Evolutionary conservation across 139 green algal species (phyloP).

Genomic region (Chlorella sorokiniana): DNA sequence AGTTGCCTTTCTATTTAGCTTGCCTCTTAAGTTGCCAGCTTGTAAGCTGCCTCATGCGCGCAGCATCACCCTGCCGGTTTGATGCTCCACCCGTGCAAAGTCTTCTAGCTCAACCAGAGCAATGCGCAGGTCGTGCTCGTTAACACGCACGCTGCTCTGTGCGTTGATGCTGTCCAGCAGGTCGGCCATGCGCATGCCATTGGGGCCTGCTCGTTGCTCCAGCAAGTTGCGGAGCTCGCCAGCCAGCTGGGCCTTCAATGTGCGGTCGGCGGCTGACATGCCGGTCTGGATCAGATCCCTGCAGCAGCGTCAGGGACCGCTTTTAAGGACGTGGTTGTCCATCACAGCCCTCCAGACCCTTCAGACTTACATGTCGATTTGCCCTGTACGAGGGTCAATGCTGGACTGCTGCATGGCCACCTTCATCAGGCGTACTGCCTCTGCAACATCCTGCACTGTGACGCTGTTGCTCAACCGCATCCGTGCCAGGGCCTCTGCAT

Average conservation of each 20-base stretch:
- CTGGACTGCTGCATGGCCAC: conserved; percentile 80
- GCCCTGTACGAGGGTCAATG: conserved; percentile 76
- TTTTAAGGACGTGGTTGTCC: too few relatives aligned
- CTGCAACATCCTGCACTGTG: conserved; percentile 55
- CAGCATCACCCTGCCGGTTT: conserved; percentile 22
- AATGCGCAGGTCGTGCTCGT: conserved; percentile 9
- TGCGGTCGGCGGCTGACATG: conserved; percentile 50
- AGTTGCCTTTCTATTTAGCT: too few relatives aligned
- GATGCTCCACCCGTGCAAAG: conserved; percentile 8
- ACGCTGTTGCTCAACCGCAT: conserved; percentile 54
- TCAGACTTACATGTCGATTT: conserved; percentile 66
- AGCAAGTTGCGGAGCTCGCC: conserved; percentile 44
- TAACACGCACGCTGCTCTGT: conserved; percentile 46
- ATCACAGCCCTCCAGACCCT: neutral
- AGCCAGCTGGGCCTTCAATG: conserved; percentile 41
- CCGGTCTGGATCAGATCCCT: conserved; percentile 36
- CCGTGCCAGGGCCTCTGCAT: conserved; percentile 75
- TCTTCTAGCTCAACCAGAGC: conserved; percentile 41
- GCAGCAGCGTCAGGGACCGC: too few relatives aligned
- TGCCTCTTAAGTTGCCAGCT: neutral
- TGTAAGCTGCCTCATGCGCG: neutral
- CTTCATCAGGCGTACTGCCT: conserved; percentile 79
- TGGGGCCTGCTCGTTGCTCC: conserved; percentile 17
- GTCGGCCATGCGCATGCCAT: conserved; percentile 40
- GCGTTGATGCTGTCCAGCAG: conserved; percentile 32